These are phyloP conservation scores for Rhododendron vialii DNA, from an alignment of 148 eudicot genomes.

Conservation along the genomic window DNA sequence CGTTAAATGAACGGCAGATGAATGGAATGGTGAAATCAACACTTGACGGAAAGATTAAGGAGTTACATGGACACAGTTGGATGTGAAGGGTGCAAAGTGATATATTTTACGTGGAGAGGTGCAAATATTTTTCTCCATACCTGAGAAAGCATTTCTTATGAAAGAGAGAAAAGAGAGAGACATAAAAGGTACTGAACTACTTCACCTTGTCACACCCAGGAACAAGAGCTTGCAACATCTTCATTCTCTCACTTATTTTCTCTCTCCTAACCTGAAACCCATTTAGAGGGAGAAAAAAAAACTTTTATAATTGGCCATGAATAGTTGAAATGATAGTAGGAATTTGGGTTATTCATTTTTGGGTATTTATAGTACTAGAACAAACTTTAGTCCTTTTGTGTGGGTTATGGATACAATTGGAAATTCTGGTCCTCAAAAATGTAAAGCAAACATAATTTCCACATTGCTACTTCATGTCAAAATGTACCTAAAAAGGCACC, in stretches of 20 bases:
- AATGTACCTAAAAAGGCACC: not conserved
- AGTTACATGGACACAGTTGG: not conserved
- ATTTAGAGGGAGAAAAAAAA: not conserved
- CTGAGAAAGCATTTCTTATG: not conserved
- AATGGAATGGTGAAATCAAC: not conserved
- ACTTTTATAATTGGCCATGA: not conserved
- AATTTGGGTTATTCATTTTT: not conserved
- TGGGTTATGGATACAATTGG: not conserved
- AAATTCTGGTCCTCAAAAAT: not conserved
- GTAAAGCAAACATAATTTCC: not conserved
- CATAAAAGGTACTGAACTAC: not conserved
- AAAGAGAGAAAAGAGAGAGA: not conserved
- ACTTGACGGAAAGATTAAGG: not conserved
- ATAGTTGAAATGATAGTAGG: not conserved
- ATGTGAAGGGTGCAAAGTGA: not conserved
- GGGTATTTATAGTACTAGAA: not conserved
- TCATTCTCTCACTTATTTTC: conserved; percentile 88
- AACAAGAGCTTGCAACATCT: conserved; percentile 64
- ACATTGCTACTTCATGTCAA: not conserved
- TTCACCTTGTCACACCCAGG: conserved; percentile 90
- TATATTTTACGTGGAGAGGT: not conserved
- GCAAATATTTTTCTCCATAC: not conserved
- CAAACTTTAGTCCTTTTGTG: not conserved
- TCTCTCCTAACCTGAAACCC: conserved; percentile 73
- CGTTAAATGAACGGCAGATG: not conserved